These are phyloP conservation scores for Trypanosoma melophagium DNA, from an alignment of 208 protist species.

Conservation along the genomic window DNA sequence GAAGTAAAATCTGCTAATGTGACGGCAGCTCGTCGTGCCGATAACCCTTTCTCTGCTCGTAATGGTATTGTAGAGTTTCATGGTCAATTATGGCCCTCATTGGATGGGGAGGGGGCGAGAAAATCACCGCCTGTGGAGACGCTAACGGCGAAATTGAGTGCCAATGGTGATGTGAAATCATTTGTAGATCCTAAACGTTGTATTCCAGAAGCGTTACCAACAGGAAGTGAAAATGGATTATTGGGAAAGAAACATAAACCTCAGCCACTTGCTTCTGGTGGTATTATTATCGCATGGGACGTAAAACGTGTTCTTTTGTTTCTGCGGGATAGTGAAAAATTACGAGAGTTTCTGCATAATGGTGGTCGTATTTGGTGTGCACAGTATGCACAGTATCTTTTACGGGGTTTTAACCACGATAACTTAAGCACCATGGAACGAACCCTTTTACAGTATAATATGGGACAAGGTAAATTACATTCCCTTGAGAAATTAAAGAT, in stretches of 20 bases:
- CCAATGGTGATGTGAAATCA: constrained; percentile 36
- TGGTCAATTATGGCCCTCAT: constrained; percentile 72
- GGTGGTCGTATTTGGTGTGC: constrained; percentile 88
- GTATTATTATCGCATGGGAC: constrained; percentile 84
- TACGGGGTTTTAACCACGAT: constrained; percentile 84
- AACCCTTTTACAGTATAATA: constrained; percentile 83
- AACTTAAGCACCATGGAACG: constrained; percentile 85
- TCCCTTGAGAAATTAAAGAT: constrained; percentile 82
- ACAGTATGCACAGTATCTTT: constrained; percentile 92
- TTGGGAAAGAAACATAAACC: neutral
- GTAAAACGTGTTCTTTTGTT: constrained; percentile 83
- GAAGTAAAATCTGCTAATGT: constrained; percentile 71
- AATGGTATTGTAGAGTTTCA: constrained; percentile 80
- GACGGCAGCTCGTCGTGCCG: constrained; percentile 78
- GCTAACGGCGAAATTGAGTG: constrained; percentile 31
- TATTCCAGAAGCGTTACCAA: constrained; percentile 59
- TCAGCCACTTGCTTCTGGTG: constrained; percentile 36
- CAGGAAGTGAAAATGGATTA: constrained; percentile 28
- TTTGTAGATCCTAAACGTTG: constrained; percentile 69
- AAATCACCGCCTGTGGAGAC: constrained; percentile 55
- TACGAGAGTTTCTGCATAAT: constrained; percentile 72
- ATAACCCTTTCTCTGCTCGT: constrained; percentile 82
- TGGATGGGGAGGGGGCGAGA: constrained; percentile 28
- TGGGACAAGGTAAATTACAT: constrained; percentile 68
- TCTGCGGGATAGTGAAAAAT: constrained; percentile 57